Evolutionary conservation across 805 yeast species (phyloP), one percentile per base, ranked within the genome.

Genomic region (Candida ascalaphidarum): DNA sequence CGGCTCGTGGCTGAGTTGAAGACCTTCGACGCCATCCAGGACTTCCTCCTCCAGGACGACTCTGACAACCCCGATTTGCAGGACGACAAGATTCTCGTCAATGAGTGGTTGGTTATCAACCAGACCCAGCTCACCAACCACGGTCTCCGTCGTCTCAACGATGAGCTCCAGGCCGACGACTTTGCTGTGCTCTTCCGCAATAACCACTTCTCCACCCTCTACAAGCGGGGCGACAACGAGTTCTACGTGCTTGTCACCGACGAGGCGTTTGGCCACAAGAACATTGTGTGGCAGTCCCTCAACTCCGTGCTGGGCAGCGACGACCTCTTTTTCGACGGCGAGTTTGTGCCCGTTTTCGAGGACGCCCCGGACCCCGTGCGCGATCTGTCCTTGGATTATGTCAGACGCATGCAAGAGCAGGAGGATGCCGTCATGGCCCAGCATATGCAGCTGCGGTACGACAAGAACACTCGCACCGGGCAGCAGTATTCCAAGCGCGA

Each of bases 131-230:
- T 88, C 43, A 84, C 97, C 0, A 59, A 57, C 1, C 55, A 61
- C 26, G 98, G 98, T 0, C 49, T 82, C 10, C 32, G 47, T 1
- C 56, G 57, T 29, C 48, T 82, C 36, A 57, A 59, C 34, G 48
- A 54, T 5, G 43, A 62, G 3, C 47, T 83, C 16, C 46, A 52
- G 1, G 64, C 67, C 11, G 76, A 76, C 23, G 68, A 77, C 5
- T 64, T 77, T 31, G 71, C 77, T 1, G 74, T 89, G 0, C 70
- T 89, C 36, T 92, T 88, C 59, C 68, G 96, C 45, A 89, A 92
- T 52, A 88, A 92, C 50, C 96, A 86, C 50, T 89, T 83, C 53
- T 71, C 71, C 37, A 84, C 96, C 0, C 48, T 88, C 8, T 69
- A 63, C 40, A 77, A 77, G 44, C 49, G 50, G 14, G 52, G 49